Evolutionary conservation across 2,329 filamentous ascomycete genomes (phyloP).

Genomic region (Elsinoe australis): DNA sequence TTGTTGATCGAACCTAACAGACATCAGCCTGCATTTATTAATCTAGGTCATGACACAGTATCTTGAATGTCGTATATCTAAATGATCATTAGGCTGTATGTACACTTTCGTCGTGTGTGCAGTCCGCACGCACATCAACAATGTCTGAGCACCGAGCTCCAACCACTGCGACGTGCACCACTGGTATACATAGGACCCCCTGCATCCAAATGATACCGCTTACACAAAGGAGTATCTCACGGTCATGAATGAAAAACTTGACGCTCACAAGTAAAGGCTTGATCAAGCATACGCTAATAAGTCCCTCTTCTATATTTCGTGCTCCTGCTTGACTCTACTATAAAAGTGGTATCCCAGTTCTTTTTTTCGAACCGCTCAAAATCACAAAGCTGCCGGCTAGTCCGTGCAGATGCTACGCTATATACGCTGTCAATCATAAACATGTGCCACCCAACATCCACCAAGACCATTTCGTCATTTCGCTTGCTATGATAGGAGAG

Average conservation of each 20-base stretch:
- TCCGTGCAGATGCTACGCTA: constrained; percentile 33
- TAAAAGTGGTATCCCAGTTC: constrained; percentile 3
- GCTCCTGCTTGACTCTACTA: background rate
- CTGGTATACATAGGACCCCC: constrained; percentile 4
- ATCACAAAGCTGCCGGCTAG: constrained; percentile 28
- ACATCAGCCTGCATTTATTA: background rate
- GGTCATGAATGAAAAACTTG: too few species aligned
- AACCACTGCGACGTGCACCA: background rate
- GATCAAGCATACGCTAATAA: background rate
- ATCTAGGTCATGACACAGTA: too few species aligned
- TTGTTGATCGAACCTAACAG: constrained; percentile 2
- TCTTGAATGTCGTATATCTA: too few species aligned
- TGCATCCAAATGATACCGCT: too few species aligned
- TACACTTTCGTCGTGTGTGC: too few species aligned
- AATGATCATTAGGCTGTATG: too few species aligned
- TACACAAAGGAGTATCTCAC: too few species aligned
- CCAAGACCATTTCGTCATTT: background rate
- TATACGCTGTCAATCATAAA: constrained; percentile 21
- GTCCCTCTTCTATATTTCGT: background rate
- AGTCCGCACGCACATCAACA: too few species aligned
- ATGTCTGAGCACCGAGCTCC: background rate
- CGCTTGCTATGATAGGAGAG: background rate
- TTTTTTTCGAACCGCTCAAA: constrained; percentile 10
- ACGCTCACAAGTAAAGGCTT: too few species aligned
- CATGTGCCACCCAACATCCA: constrained; percentile 3